Conservation (phyloP, 805 yeast genomes). For the Lachancea kluyveri region DNA sequence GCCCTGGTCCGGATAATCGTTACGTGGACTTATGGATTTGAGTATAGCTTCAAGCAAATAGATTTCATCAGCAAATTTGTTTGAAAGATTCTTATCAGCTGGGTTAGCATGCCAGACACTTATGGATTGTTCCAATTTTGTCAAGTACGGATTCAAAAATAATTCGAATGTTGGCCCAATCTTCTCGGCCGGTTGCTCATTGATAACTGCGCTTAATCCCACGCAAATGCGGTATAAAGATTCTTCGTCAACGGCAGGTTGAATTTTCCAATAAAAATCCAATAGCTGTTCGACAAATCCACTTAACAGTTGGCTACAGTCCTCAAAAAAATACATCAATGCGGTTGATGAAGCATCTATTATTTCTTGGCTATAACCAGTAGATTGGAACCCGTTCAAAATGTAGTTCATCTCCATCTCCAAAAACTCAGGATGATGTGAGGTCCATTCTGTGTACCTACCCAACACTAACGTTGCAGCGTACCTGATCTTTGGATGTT, state of each 20-base stretch:
- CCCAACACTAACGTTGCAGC: constrained; percentile 92
- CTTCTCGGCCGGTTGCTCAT: constrained; percentile 48
- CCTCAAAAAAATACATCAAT: constrained; percentile 88
- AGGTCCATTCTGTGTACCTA: constrained; percentile 94
- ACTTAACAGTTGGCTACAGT: constrained; percentile 65
- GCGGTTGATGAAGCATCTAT: constrained; percentile 89
- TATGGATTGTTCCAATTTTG: constrained; percentile 18
- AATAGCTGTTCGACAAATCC: constrained; percentile 69
- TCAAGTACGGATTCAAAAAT: constrained; percentile 51
- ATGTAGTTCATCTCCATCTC: constrained; percentile 83
- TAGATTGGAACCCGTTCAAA: constrained; percentile 55
- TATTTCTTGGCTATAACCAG: constrained; percentile 36
- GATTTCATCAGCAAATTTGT: constrained; percentile 62
- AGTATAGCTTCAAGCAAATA: constrained; percentile 39
- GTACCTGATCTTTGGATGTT: constrained; percentile 79
- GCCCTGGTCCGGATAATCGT: constrained; percentile 26
- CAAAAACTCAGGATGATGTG: constrained; percentile 73
- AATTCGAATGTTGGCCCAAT: constrained; percentile 57
- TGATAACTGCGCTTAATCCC: constrained; percentile 81
- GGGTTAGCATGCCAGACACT: constrained; percentile 20
- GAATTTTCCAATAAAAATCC: constrained; percentile 58
- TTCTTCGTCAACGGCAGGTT: constrained; percentile 51
- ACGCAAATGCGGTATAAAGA: constrained; percentile 78
- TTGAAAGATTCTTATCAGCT: constrained; percentile 33
- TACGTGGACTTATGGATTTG: constrained; percentile 28